Conservation (phyloP, 1,284 basidiomycete species). For the Trametes sp. region DNA sequence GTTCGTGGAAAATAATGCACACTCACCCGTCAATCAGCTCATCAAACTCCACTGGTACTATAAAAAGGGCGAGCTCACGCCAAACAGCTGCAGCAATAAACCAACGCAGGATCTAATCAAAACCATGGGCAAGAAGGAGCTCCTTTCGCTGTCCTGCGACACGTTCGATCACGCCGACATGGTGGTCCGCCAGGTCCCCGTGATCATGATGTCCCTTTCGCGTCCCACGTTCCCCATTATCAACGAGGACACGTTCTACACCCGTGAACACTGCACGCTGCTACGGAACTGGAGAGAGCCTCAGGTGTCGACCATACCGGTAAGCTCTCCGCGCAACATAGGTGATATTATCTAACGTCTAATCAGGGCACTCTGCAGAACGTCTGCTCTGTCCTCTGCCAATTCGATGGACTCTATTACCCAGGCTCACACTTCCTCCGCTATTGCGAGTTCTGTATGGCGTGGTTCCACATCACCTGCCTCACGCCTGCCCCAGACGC, state of each 20-base stretch:
- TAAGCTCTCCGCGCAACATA: neutral
- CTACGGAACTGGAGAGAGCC: neutral
- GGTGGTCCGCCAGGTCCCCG: neutral
- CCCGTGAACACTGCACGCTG: neutral
- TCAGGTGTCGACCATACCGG: neutral
- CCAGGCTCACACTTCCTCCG: too few relatives aligned
- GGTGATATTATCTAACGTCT: neutral
- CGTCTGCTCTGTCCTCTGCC: too few relatives aligned
- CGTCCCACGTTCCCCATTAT: neutral
- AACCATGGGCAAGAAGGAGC: neutral
- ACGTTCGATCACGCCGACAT: neutral
- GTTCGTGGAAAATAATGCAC: too few relatives aligned
- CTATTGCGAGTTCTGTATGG: too few relatives aligned
- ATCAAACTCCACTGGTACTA: conserved; percentile 1
- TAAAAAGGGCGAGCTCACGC: neutral
- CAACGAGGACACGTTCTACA: neutral
- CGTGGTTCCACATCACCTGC: too few relatives aligned
- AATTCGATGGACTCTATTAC: too few relatives aligned
- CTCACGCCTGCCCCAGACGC: neutral
- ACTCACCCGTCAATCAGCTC: too few relatives aligned
- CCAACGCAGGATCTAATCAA: neutral
- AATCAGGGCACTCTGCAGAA: neutral
- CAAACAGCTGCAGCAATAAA: neutral
- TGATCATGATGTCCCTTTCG: neutral
- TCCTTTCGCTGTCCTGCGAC: neutral